phyloP scores from a whole-genome alignment of 176 grass and related monocot species.

The Oryza rufipogon region DNA sequence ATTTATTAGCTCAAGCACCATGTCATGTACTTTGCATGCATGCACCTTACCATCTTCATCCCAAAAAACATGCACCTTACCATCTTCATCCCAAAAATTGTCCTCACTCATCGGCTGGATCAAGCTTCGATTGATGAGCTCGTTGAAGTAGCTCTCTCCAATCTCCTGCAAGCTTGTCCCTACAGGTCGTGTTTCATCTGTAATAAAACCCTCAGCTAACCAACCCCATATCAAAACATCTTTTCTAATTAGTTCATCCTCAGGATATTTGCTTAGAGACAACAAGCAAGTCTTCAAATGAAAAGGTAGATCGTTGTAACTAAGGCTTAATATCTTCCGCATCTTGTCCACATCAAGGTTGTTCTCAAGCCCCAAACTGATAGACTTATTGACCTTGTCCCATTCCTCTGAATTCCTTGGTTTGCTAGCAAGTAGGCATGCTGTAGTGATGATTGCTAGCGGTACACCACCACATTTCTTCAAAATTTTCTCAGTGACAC shows the following conservation, averaged over 20 bases:
- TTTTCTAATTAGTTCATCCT: too few relatives aligned
- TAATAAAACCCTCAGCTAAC: too few relatives aligned
- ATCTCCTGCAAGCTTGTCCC: too few relatives aligned
- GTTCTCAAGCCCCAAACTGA: neutral
- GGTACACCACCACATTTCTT: too few relatives aligned
- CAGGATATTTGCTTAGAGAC: too few relatives aligned
- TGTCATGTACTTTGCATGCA: neutral
- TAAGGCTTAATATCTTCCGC: neutral
- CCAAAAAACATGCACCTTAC: too few relatives aligned
- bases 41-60: too few relatives aligned
- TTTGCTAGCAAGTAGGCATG: slow-evolving; percentile 23
- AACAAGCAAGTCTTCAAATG: neutral
- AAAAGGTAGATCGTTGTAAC: neutral
- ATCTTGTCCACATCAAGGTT: neutral
- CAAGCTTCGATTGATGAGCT: neutral
- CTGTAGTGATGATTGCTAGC: neutral
- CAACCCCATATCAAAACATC: too few relatives aligned
- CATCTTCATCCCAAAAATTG: too few relatives aligned
- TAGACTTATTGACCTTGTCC: slow-evolving; percentile 14
- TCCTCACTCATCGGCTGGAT: too few relatives aligned
- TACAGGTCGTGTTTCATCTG: too few relatives aligned
- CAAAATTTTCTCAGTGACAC: too few relatives aligned
- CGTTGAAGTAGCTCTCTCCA: neutral
- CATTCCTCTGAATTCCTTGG: neutral
- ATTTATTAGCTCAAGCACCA: neutral